Percentiles rank a stretch among this genome's conserved stretches.
Evolutionary conservation across 768 basidiomycete species (phyloP).

Genomic region (Artomyces pyxidatus): DNA sequence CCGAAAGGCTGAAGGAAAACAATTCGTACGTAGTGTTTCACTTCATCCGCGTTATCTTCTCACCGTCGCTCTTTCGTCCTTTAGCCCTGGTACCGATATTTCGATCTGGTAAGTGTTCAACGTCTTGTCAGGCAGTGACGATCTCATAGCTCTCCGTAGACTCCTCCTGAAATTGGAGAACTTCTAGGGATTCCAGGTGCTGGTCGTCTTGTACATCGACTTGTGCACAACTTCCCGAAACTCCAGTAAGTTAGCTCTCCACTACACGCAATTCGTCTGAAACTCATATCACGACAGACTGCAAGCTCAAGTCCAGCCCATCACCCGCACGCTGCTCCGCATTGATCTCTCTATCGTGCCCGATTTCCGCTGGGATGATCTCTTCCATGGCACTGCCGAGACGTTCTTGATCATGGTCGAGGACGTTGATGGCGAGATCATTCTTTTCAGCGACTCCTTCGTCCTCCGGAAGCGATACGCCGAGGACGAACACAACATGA

Average conservation of each 20-base stretch:
- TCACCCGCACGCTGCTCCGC: conserved; percentile 86
- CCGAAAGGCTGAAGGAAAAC: conserved; percentile 90
- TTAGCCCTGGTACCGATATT: conserved; percentile 97
- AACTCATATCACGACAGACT: conserved; percentile 36
- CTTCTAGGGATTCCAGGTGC: conserved; percentile 91
- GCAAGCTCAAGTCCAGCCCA: conserved; percentile 93
- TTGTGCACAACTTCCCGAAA: conserved; percentile 96
- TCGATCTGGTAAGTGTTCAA: conserved; percentile 61
- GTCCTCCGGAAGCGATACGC: conserved; percentile 87
- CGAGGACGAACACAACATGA: conserved; percentile 90
- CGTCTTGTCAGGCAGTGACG: too few relatives aligned
- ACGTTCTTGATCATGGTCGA: conserved; percentile 92
- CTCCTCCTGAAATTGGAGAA: conserved; percentile 89
- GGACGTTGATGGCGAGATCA: conserved; percentile 94
- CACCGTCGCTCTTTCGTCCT: conserved; percentile 1
- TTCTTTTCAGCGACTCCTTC: conserved; percentile 93
- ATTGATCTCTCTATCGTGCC: conserved; percentile 92
- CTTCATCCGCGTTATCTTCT: not conserved
- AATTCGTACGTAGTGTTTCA: conserved; percentile 63
- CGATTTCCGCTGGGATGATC: conserved; percentile 98
- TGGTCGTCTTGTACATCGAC: conserved; percentile 81
- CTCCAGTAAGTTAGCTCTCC: conserved; percentile 50
- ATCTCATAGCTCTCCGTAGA: too few relatives aligned
- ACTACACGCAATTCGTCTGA: not conserved
- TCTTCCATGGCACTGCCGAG: conserved; percentile 82